phyloP scores from a whole-genome alignment of 129 eudicot genomes.

The Centrapalus pauciflorus region DNA sequence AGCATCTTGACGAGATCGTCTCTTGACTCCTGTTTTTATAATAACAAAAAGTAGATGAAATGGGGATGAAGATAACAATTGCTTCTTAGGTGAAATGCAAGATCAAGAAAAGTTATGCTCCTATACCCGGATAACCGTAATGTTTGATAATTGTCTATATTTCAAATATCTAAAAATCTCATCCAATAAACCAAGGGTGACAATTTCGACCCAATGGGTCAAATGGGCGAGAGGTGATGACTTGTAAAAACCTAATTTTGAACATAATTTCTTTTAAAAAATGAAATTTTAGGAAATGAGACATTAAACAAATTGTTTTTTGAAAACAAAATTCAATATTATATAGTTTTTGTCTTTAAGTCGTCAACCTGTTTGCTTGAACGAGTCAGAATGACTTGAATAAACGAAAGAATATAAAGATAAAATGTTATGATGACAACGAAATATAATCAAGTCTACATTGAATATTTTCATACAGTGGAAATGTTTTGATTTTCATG shows the following conservation, averaged over 20 bases:
- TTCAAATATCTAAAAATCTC: not conserved
- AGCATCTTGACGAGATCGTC: constrained; percentile 53
- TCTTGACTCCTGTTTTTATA: constrained; percentile 50
- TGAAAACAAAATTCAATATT: too few relatives aligned
- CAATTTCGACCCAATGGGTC: too few relatives aligned
- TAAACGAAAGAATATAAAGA: too few relatives aligned
- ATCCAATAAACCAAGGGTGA: not conserved
- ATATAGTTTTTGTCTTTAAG: too few relatives aligned
- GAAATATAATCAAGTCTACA: not conserved
- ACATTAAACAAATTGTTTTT: too few relatives aligned
- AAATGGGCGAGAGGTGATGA: too few relatives aligned
- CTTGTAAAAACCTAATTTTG: too few relatives aligned
- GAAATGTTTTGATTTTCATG: not conserved
- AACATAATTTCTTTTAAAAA: too few relatives aligned
- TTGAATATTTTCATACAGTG: not conserved
- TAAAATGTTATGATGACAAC: not conserved
- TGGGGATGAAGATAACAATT: not conserved
- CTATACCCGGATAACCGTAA: not conserved
- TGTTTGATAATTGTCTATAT: not conserved
- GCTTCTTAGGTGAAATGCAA: not conserved
- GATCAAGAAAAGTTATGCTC: not conserved
- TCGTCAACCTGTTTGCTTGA: too few relatives aligned
- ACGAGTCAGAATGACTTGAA: too few relatives aligned
- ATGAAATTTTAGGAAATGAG: too few relatives aligned
- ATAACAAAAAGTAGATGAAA: not conserved